Base-by-base conservation (phyloP, 2,329 filamentous ascomycete genomes). In the Sordariomycetes sp. region DNA sequence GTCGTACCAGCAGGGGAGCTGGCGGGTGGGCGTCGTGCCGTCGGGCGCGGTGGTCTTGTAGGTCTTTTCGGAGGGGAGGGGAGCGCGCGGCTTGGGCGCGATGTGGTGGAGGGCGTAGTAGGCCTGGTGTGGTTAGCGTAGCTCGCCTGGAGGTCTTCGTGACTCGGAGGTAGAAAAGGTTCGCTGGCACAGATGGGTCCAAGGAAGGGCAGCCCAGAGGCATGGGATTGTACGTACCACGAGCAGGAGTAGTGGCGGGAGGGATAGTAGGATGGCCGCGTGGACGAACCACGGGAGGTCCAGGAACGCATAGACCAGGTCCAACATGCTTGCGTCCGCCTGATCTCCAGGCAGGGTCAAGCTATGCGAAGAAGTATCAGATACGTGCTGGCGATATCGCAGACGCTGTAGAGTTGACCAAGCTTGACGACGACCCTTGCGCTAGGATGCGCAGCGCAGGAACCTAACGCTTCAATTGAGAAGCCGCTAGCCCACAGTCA, bases 1-100 rank as follows among this genome's bases (percentile, higher is more conserved):
- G 69, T 96, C 90, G 67, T 89, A 84, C 92, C 92, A 97, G 74
- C 89, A 96, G 12, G 91, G 87, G 32, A 96, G 76, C 62, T 71
- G 68, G 74, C 82, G 62, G 6, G 69, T 65, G 0, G 61, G 48
- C 12, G 64, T 60, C 22, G 64, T 64, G 13, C 75, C 74, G 55
- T 86, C 86, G 48, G 84, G 77, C 42, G 82, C 75, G 48, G 90
- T 85, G 3, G 89, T 95, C 54, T 83, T 79, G 75, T 92, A 99
- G 42, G 79, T 84, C 74, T 94, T 96, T 69, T 99, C 94, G 35
- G 89, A 89, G 3, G 81, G 76, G 36, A 84, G 76, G 1, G 89
- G 80, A 25, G 77, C 73, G 58, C 94, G 87, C 10, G 94, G 94
- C 55, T 84, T 82, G 17, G 91, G 91, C 10, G 91, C 91, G 67